Evolutionary conservation across 2,329 filamentous ascomycete genomes (phyloP).

Genomic region (Hypoxylon sp.): DNA sequence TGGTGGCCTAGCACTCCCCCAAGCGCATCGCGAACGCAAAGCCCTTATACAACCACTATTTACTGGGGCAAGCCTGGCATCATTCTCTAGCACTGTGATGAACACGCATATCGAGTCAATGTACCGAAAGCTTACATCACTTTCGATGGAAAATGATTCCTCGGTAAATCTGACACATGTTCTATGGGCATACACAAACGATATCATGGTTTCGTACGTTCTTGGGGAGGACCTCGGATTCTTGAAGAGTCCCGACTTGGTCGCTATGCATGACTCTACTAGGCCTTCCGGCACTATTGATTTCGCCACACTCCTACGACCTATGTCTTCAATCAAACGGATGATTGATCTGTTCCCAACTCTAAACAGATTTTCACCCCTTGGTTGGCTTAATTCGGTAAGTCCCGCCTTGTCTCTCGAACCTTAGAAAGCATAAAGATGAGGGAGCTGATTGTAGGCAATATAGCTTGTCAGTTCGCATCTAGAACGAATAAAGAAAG

Average conservation of each 20-base stretch:
- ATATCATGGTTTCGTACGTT: conserved; percentile 12
- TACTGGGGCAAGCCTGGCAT: conserved; percentile 4
- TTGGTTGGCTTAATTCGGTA: conserved; percentile 14
- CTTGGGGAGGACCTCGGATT: conserved; percentile 9
- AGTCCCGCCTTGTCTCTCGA: neutral
- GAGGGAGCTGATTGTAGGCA: neutral
- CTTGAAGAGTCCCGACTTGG: conserved; percentile 3
- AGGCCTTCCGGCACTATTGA: conserved; percentile 7
- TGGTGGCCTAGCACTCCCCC: conserved; percentile 7
- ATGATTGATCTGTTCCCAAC: conserved; percentile 3
- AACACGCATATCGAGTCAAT: conserved; percentile 8
- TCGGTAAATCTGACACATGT: conserved; percentile 9
- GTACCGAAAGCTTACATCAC: conserved; percentile 8
- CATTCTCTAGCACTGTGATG: conserved; percentile 12
- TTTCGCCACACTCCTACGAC: conserved; percentile 4
- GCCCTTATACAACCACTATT: conserved; percentile 9
- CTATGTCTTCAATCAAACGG: conserved; percentile 6
- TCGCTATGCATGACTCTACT: conserved; percentile 12
- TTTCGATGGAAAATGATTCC: neutral
- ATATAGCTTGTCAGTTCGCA: conserved; percentile 2
- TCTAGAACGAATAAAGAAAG: conserved; percentile 8
- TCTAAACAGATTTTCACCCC: conserved; percentile 1
- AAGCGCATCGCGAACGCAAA: conserved; percentile 17
- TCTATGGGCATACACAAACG: conserved; percentile 21
- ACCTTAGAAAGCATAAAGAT: neutral